phyloP scores from a whole-genome alignment of 164 flowering plant genomes.

The Santalum album region DNA sequence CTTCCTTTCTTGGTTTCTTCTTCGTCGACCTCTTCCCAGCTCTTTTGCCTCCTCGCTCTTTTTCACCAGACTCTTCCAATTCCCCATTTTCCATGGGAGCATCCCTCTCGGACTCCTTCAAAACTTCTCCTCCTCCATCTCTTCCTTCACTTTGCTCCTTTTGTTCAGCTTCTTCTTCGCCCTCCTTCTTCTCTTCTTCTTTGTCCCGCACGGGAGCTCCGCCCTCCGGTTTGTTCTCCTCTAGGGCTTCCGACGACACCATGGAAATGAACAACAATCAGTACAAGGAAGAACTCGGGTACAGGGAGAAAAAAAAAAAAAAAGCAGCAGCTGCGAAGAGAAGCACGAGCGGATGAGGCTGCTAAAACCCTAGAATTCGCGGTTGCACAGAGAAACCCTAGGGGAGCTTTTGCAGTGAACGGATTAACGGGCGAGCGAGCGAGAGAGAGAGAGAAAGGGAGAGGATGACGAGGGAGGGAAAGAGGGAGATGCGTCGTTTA shows the following conservation, averaged over 20 bases:
- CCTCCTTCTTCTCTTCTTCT: conserved; percentile 1
- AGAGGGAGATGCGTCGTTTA: not conserved
- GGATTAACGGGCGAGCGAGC: not conserved
- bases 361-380: not conserved
- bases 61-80: no score
- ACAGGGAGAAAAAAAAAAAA: not conserved
- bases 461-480: not conserved
- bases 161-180: conserved; percentile 4
- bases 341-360: not conserved
- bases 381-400: not conserved
- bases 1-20: not conserved
- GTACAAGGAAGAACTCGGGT: not conserved
- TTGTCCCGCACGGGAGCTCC: conserved; percentile 8
- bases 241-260: conserved; percentile 28
- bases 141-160: not conserved
- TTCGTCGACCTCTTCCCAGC: not conserved
- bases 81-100: no score
- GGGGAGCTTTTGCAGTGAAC: not conserved
- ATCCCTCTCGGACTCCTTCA: no score
- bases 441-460: not conserved
- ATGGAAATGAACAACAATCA: conserved; percentile 8
- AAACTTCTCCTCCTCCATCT: not conserved
- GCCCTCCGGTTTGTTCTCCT: conserved; percentile 16
- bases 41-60: no score
- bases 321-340: no score